Evolutionary conservation across 2,329 filamentous ascomycete genomes (phyloP).

Genomic region (Dactylella cylindrospora): DNA sequence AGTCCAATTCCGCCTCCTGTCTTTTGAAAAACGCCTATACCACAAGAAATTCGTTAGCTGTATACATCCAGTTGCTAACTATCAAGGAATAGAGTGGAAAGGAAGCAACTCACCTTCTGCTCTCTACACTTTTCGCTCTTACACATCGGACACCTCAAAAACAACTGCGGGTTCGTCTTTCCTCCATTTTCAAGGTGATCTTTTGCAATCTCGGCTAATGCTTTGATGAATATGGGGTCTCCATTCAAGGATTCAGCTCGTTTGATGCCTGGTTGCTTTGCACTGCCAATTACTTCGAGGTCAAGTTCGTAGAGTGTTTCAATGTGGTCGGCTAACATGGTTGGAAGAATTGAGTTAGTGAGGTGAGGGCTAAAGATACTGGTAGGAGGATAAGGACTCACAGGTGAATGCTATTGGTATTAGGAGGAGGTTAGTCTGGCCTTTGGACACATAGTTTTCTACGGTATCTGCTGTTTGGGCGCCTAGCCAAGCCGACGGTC

Average conservation of each 20-base stretch:
- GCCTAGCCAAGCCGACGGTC: slow-evolving; percentile 90
- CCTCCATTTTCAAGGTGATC: slow-evolving; percentile 71
- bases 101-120: slow-evolving; percentile 57
- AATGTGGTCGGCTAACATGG: slow-evolving; percentile 75
- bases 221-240: slow-evolving; percentile 84
- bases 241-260: slow-evolving; percentile 90
- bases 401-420: slow-evolving; percentile 95
- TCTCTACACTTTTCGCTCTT: slow-evolving; percentile 84
- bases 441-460: slow-evolving; percentile 82
- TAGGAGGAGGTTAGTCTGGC: slow-evolving; percentile 84
- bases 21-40: slow-evolving; percentile 21
- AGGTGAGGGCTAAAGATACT: neutral
- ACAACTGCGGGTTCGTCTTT: slow-evolving; percentile 81
- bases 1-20: slow-evolving; percentile 19
- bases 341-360: neutral
- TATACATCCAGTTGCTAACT: neutral
- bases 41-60: neutral
- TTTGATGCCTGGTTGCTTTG: slow-evolving; percentile 76
- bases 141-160: slow-evolving; percentile 86
- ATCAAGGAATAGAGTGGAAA: too few species aligned
- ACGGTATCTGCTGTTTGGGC: slow-evolving; percentile 90
- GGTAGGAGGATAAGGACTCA: slow-evolving; percentile 9
- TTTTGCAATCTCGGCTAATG: slow-evolving; percentile 82
- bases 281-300: slow-evolving; percentile 89
- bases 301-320: slow-evolving; percentile 95